phyloP scores from a whole-genome alignment of 768 basidiomycete species.

The Coprinopsis cinerea region DNA sequence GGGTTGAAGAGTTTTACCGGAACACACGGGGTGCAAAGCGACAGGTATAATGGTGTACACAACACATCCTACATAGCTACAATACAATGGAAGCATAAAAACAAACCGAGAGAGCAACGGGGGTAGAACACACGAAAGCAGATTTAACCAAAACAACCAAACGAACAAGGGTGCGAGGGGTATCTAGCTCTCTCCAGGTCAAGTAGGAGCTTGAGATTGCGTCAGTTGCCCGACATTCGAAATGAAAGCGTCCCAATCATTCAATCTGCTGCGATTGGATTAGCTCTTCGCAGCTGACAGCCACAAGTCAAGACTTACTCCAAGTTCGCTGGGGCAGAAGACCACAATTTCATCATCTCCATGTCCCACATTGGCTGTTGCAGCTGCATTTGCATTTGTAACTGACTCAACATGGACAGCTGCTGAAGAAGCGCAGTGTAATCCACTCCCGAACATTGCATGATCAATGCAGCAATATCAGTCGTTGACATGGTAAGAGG shows the following conservation, averaged over 20 bases:
- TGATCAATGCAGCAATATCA: constrained; percentile 5
- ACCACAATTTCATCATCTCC: constrained; percentile 59
- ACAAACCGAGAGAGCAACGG: too few species aligned
- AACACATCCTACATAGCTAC: too few species aligned
- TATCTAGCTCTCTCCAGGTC: too few species aligned
- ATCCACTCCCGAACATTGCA: constrained; percentile 8
- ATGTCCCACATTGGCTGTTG: constrained; percentile 33
- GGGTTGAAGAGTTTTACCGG: too few species aligned
- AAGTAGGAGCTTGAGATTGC: too few species aligned
- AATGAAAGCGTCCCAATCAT: constrained; percentile 39
- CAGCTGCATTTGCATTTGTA: constrained; percentile 2
- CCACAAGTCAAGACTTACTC: constrained; percentile 38
- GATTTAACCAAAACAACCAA: too few species aligned
- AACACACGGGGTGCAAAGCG: too few species aligned
- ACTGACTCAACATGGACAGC: constrained; percentile 12
- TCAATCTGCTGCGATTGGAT: constrained; percentile 27
- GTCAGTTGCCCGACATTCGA: constrained; percentile 30
- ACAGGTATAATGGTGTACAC: too few species aligned
- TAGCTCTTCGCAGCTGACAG: not conserved
- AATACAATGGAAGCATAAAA: too few species aligned
- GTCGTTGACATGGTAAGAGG: not conserved
- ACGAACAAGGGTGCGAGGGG: too few species aligned
- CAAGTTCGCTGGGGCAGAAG: constrained; percentile 50
- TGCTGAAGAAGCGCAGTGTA: constrained; percentile 11
- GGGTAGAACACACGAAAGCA: too few species aligned